These are phyloP conservation scores for Zymoseptoria brevis DNA, from an alignment of 2,329 filamentous ascomycete species.

Conservation along the genomic window DNA sequence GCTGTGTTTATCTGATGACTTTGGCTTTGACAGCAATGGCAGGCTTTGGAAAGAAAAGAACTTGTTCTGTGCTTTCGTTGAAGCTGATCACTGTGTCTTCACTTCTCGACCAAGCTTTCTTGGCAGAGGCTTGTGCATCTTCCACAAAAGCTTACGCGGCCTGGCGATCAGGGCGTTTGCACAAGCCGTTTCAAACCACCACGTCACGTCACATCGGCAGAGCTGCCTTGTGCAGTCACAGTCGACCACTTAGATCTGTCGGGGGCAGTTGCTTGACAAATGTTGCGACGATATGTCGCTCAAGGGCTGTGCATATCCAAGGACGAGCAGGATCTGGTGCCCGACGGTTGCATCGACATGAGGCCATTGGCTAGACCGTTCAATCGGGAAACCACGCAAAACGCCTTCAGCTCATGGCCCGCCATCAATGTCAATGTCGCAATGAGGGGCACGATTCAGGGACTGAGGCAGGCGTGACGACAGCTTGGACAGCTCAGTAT, in stretches of 20 bases:
- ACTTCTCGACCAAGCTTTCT: background rate
- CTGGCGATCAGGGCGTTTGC: background rate
- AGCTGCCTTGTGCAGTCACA: too few species aligned
- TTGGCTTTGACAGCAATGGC: too few species aligned
- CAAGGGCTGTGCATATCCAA: background rate
- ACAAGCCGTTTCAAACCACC: background rate
- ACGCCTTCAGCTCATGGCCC: background rate
- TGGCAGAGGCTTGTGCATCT: background rate
- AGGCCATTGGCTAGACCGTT: background rate
- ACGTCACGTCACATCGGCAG: background rate
- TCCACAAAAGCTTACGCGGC: background rate
- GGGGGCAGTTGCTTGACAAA: background rate
- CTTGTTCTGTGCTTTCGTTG: background rate
- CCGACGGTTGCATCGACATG: background rate
- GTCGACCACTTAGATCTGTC: too few species aligned
- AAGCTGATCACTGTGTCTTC: background rate
- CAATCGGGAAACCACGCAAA: background rate
- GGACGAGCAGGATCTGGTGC: background rate
- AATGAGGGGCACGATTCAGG: background rate
- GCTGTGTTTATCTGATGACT: background rate
- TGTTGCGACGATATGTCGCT: background rate
- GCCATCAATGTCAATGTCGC: background rate
- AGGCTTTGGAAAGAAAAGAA: background rate
- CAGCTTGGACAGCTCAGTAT: background rate
- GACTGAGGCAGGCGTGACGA: background rate